Base-by-base conservation (phyloP, 192 early-diverging fungal genomes). In the Umbelopsis sp. region DNA sequence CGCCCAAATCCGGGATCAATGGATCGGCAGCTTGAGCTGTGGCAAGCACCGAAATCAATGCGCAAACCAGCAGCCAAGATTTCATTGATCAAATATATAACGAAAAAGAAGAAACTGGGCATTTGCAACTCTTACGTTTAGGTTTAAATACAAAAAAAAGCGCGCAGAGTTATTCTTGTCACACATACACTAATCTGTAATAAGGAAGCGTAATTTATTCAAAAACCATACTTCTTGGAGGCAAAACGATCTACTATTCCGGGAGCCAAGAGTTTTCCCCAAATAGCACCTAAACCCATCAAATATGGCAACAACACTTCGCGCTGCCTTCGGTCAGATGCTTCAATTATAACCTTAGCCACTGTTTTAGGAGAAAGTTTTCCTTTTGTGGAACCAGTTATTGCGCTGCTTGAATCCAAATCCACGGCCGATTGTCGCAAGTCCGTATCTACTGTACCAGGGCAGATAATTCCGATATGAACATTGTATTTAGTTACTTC, bases 401-500 rank as follows among this genome's bases (percentile, higher is more conserved):
- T 52, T 9, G 71, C 20, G 16, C 35, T 67, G n/a, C 51, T 6
- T 46, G 69, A 71, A 35, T 53, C 58, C 10, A 71, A 53, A 52
- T 94, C 92, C 6, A 92, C 82, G 0, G 91, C 91, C 1, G 90
- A 86, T 49, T 72, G 69, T 18, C 93, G 74, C 50, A 94, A 73
- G 8, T 89, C 87, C 0, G 93, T 94, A n/a, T 78, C 87, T 3
- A 94, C 93, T 0, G 91, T 91, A 1, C 88, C 92, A 12, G 93
- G 93, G 68, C 88, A 88, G 0, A 84, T 87, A 3, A 92, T 73
- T 15, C 86, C 87, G 6, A 96, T 83, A 33, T 84, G 80, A 10
- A 93, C 84, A 18, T 87, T 88, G 9, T 84, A 79, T 15, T 64
- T 53, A 0, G 75, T 80, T 4, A 94, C 74, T 72, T 96, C 94